Evolutionary conservation across 768 basidiomycete genomes (phyloP).

Genomic region (Phaeotremella skinneri): DNA sequence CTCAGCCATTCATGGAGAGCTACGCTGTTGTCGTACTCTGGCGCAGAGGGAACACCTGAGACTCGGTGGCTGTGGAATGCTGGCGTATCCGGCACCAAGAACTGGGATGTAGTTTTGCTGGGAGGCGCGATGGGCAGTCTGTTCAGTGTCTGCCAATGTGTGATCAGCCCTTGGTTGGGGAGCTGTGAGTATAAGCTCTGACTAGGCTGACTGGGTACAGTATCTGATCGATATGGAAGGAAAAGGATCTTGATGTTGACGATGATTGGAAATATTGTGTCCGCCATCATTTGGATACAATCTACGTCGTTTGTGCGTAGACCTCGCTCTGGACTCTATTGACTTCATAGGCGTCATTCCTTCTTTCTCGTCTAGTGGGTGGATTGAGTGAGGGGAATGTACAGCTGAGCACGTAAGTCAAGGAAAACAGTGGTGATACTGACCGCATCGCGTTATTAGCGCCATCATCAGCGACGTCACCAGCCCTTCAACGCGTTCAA

Average conservation of each 20-base stretch:
- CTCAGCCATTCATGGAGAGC: conserved; percentile 67
- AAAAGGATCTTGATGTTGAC: conserved; percentile 75
- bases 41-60: conserved; percentile 58
- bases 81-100: conserved; percentile 47
- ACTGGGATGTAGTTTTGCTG: conserved; percentile 94
- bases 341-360: conserved; percentile 61
- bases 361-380: conserved; percentile 85
- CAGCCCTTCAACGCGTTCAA: conserved; percentile 72
- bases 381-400: conserved; percentile 97
- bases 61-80: conserved; percentile 23
- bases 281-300: conserved; percentile 86
- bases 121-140: conserved; percentile 80
- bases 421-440: background rate
- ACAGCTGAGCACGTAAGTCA: conserved; percentile 81
- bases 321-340: background rate
- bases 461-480: conserved; percentile 93
- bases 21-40: conserved; percentile 58
- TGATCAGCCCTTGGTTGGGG: conserved; percentile 76
- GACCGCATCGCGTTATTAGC: conserved; percentile 55
- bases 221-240: conserved; percentile 88
- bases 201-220: conserved; percentile 61
- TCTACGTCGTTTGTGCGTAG: conserved; percentile 72
- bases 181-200: conserved; percentile 49
- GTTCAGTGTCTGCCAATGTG: conserved; percentile 51
- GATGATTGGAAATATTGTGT: conserved; percentile 90